Evolutionary conservation across 805 yeast species (phyloP).

Genomic region (Metschnikowia koreensis): DNA sequence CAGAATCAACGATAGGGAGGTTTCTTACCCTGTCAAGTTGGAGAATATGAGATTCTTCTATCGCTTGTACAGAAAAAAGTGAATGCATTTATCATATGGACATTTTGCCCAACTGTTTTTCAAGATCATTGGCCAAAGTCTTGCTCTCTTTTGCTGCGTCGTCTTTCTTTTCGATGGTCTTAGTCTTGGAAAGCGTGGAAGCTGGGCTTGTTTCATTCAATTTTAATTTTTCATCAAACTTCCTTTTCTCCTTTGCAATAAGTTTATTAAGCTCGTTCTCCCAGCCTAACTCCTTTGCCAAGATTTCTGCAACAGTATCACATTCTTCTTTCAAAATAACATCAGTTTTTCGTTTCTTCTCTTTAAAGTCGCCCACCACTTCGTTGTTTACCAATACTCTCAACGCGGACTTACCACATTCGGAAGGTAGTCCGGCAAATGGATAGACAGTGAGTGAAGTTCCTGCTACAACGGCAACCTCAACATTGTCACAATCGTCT

Average conservation of each 20-base stretch:
- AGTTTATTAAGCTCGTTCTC: slow-evolving; percentile 47
- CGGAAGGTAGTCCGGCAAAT: slow-evolving; percentile 79
- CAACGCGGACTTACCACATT: slow-evolving; percentile 44
- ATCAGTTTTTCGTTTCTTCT: slow-evolving; percentile 53
- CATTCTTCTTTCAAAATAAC: slow-evolving; percentile 59
- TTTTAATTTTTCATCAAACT: slow-evolving; percentile 2
- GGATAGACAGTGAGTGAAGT: slow-evolving; percentile 89
- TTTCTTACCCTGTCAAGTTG: slow-evolving; percentile 62
- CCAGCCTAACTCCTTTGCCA: slow-evolving; percentile 68
- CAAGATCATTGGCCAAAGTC: slow-evolving; percentile 10
- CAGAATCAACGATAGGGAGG: slow-evolving; percentile 48
- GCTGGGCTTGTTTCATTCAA: not conserved
- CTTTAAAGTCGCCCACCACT: slow-evolving; percentile 68
- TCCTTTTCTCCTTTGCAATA: slow-evolving; percentile 18
- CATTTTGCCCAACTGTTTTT: slow-evolving; percentile 11
- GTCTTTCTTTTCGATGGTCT: not conserved
- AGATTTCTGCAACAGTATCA: slow-evolving; percentile 57
- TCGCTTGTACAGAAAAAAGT: slow-evolving; percentile 63
- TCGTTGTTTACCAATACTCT: slow-evolving; percentile 77
- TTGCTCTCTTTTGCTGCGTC: slow-evolving; percentile 2
- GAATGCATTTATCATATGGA: slow-evolving; percentile 1
- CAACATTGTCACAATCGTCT: slow-evolving; percentile 48
- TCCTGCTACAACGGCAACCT: slow-evolving; percentile 85
- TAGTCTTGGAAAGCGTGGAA: not conserved
- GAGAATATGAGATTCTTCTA: slow-evolving; percentile 89